A percentile compares a stretch with the other conserved stretches of the same genome.
These are phyloP conservation scores for Salvia miltiorrhiza DNA, from an alignment of 257 asterid species.

Conservation along the genomic window DNA sequence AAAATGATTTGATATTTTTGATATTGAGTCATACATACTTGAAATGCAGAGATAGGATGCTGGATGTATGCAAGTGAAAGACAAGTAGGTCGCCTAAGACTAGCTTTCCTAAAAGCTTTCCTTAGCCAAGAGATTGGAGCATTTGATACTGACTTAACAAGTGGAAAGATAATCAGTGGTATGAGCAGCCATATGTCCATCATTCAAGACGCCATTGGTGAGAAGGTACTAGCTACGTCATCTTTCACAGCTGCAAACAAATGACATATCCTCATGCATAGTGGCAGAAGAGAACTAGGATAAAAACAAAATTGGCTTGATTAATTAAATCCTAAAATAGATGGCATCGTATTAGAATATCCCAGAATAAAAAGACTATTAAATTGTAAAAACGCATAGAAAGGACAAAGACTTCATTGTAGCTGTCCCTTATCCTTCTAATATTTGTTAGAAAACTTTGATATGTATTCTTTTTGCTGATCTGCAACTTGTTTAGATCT, in stretches of 20 bases:
- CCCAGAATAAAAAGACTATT: not conserved
- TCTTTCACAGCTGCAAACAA: not conserved
- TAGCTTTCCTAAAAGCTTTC: slow-evolving; percentile 50
- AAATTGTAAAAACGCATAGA: not conserved
- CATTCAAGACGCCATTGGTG: slow-evolving; percentile 86
- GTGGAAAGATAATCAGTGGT: slow-evolving; percentile 64
- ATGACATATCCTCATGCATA: not conserved
- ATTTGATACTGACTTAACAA: slow-evolving; percentile 70
- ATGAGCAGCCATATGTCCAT: slow-evolving; percentile 64
- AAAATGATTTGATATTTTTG: too few species aligned
- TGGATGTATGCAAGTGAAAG: slow-evolving; percentile 89
- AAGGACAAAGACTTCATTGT: not conserved
- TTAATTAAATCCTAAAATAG: not conserved
- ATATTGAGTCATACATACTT: not conserved
- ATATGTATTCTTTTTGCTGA: not conserved
- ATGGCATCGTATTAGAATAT: not conserved
- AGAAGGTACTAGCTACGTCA: slow-evolving; percentile 46
- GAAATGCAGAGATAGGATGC: slow-evolving; percentile 74
- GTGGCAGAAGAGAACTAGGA: not conserved
- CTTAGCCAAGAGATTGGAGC: slow-evolving; percentile 75
- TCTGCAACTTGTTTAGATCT: too few species aligned
- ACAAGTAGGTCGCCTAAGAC: slow-evolving; percentile 63
- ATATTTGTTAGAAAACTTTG: not conserved
- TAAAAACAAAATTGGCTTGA: not conserved
- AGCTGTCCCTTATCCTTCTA: not conserved